These are phyloP conservation scores for Penicillium occitanis DNA, from an alignment of 2,329 filamentous ascomycete genomes.

Conservation along the genomic window DNA sequence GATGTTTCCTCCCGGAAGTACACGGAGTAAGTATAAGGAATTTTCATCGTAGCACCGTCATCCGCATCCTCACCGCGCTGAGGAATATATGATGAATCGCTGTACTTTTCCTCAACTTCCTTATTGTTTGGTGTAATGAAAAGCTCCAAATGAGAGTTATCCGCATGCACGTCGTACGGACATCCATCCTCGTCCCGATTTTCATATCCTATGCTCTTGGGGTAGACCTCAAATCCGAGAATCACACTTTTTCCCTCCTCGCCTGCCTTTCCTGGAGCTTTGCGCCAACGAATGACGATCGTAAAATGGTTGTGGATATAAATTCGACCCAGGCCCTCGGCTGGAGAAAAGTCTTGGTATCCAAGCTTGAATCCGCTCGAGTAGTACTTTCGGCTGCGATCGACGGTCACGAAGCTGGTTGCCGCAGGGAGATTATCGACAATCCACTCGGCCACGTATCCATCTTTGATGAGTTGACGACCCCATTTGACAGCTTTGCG, in stretches of 20 bases:
- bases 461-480: conserved; percentile 69
- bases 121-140: conserved; percentile 65
- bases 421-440: conserved; percentile 88
- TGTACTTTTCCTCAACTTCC: conserved; percentile 54
- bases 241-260: conserved; percentile 73
- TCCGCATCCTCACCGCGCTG: conserved; percentile 59
- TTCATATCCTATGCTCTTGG: conserved; percentile 71
- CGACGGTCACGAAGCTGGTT: conserved; percentile 82
- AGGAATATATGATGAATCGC: conserved; percentile 60
- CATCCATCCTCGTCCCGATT: conserved; percentile 65
- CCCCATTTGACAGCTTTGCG: conserved; percentile 66
- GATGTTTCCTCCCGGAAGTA: conserved; percentile 82
- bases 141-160: conserved; percentile 67
- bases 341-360: conserved; percentile 65
- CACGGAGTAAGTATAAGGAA: conserved; percentile 86
- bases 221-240: conserved; percentile 86
- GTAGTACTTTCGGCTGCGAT: conserved; percentile 84
- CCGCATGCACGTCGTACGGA: conserved; percentile 63
- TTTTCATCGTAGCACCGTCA: conserved; percentile 65
- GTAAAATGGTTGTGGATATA: conserved; percentile 88
- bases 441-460: conserved; percentile 90
- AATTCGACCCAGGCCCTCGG: conserved; percentile 62
- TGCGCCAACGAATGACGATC: conserved; percentile 75
- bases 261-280: conserved; percentile 67
- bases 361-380: conserved; percentile 87